Evolutionary conservation across 2,329 filamentous ascomycete species (phyloP), one percentile per base, ranked within the genome.

Genomic region (Septoria petroselini): DNA sequence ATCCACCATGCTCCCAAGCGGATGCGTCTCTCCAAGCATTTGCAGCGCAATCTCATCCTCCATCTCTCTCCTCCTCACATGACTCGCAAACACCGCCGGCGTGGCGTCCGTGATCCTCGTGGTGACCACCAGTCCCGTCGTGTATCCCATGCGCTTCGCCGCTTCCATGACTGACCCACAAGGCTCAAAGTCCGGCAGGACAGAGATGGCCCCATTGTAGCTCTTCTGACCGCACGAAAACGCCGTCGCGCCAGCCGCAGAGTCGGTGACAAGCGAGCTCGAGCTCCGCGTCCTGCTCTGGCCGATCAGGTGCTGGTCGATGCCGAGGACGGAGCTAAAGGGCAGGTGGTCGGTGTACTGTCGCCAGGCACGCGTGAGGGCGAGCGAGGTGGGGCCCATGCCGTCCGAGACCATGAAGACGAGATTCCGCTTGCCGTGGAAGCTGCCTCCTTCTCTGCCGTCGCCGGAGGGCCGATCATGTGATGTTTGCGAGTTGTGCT

Each of bases 361-460:
- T 59, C 87, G 83, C 73, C 86, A 98, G 65, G 84, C 87, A 49
- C 93, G 80, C 5, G 93, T 95, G 67, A 98, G 71, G 19, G 86
- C 86, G 46, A 98, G 77, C 61, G 88, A 91, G 7, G 93, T 88
- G 6, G 93, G 93, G 0, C 93, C 93, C 93, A 98, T 98, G 64
- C 93, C 93, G 69, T 98, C 93, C 0, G 89, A 95, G 30, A 98
- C 91, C 93, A 98, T 98, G 76, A 98, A 97, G 62, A 98, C 85
- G 45, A 98, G 77, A 70, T 97, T 98, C 47, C 88, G 81, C 76
- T 97, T 98, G 44, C 83, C 81, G 29, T 60, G 58, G 8, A 66
- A 63, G 12, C 30, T 40, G 39, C 37, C 35, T 6, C 42, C 44
- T 15, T 39, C 50, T n/a, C 43, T 45, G 23, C 23, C 27, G n/a